Conservation (phyloP, 345 rosid species). For the Syzygium aromaticum region DNA sequence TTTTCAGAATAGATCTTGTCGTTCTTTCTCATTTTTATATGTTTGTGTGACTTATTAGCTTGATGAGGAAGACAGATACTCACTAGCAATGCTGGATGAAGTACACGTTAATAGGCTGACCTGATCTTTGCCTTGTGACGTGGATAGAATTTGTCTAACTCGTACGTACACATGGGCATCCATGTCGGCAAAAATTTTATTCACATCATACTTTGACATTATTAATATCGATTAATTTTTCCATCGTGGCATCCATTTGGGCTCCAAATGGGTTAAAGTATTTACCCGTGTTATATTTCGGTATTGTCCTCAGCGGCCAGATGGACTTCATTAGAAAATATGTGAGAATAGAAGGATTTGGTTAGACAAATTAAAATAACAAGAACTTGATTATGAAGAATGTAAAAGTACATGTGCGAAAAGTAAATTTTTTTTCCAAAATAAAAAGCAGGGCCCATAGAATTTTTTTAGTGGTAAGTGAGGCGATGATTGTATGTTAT, state of each 20-base stretch:
- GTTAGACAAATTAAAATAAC: too few relatives aligned
- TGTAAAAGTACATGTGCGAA: not conserved
- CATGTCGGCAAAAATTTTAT: not conserved
- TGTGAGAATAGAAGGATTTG: not conserved
- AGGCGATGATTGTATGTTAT: not conserved
- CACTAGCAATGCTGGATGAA: not conserved
- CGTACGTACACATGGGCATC: not conserved
- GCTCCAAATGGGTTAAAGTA: not conserved
- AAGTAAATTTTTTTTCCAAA: not conserved
- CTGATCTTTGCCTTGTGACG: not conserved
- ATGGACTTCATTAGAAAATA: not conserved
- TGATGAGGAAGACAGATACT: not conserved
- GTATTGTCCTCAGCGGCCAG: accelerated
- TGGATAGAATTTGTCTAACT: not conserved
- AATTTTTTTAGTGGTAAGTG: not conserved
- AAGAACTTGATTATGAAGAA: not conserved
- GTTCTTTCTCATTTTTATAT: not conserved
- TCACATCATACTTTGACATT: not conserved
- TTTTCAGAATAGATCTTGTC: constrained; percentile 30
- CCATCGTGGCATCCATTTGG: not conserved
- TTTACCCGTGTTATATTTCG: not conserved
- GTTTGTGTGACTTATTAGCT: constrained; percentile 2
- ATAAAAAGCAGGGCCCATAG: not conserved
- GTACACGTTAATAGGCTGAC: not conserved
- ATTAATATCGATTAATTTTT: not conserved